Base-by-base conservation (phyloP, 345 rosid species). In the Lagerstroemia speciosa region DNA sequence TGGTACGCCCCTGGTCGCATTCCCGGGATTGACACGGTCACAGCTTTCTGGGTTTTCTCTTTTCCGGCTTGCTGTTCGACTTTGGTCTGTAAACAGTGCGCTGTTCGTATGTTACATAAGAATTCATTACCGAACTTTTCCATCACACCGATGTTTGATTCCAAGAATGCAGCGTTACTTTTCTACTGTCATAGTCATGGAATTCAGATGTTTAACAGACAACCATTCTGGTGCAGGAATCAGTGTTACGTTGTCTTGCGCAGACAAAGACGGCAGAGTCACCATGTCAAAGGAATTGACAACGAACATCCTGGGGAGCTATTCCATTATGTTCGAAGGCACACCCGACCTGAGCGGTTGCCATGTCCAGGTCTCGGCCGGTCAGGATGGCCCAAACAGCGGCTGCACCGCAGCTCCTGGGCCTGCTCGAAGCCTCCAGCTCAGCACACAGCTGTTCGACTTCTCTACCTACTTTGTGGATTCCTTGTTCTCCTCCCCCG, bases 291-390 rank as follows among this genome's bases (percentile, higher is more conserved):
- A 83, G 73, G 90, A 91, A 76, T 91, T 85, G 81, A 87, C 81
- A 0, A 86, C 97, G 50, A 84, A 85, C 69, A 75, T 78, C 85
- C 73, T 91, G 43, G 99, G 99, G 34, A 82, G 62, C 64, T 93
- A 89, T 64, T 76, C 73, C 48, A 83, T 93, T 86, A 85, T 75
- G 68, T 82, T 91, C 34, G 88, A 87, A 64, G 99, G 96, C 24
- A 70, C 80, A 34, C 95, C 96, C 10, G 92, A 93, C 80, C 74
- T 93, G 66, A 88, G 83, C 58, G 80, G 80, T 64, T 93, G 97
- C 74, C 75, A 78, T 64, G 96, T 88, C 41, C 90, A 86, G 36
- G 87, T 86, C 67, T 77, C 86, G 60, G 80, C 83, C 46, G 87
- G 69, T 63, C 83, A 79, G 55, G 76, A 75, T 24, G 73, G 87